Evolutionary conservation across 495 filamentous ascomycete genomes (phyloP).

Genomic region (Penicillium argentinense): DNA sequence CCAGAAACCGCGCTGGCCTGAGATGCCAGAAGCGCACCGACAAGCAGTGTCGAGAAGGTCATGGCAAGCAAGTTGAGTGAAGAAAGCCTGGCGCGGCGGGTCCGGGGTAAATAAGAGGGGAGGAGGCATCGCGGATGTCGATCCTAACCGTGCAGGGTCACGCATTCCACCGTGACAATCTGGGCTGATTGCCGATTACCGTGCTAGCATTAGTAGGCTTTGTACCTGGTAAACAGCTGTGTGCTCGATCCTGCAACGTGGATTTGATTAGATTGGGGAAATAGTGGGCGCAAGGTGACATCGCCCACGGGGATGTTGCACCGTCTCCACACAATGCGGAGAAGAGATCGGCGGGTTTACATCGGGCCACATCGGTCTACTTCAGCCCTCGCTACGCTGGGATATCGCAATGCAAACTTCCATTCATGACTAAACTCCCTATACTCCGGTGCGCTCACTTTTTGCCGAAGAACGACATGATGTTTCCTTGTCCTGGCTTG

Average conservation of each 20-base stretch:
- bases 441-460: slow-evolving; percentile 48
- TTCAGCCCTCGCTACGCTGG: neutral
- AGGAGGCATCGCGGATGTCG: slow-evolving; percentile 10
- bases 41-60: slow-evolving; percentile 23
- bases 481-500: slow-evolving; percentile 77
- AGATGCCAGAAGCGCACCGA: slow-evolving; percentile 26
- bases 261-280: slow-evolving; percentile 6
- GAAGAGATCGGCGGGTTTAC: slow-evolving; percentile 20
- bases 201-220: too few species aligned
- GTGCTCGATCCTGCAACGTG: slow-evolving; percentile 3
- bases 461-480: slow-evolving; percentile 93
- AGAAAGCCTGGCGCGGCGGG: neutral
- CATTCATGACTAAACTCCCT: neutral
- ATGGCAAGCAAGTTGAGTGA: slow-evolving; percentile 8
- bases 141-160: slow-evolving; percentile 24
- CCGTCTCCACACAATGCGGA: slow-evolving; percentile 26
- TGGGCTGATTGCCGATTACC: neutral
- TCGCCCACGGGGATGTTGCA: slow-evolving; percentile 19
- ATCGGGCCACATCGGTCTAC: slow-evolving; percentile 8
- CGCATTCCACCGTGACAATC: slow-evolving; percentile 14
- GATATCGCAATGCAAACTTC: slow-evolving; percentile 3
- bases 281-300: slow-evolving; percentile 24
- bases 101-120: slow-evolving; percentile 12
- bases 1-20: slow-evolving; percentile 25
- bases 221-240: neutral